phyloP scores from a whole-genome alignment of 2,329 filamentous ascomycete species.

The Pyricularia pennisetigena region DNA sequence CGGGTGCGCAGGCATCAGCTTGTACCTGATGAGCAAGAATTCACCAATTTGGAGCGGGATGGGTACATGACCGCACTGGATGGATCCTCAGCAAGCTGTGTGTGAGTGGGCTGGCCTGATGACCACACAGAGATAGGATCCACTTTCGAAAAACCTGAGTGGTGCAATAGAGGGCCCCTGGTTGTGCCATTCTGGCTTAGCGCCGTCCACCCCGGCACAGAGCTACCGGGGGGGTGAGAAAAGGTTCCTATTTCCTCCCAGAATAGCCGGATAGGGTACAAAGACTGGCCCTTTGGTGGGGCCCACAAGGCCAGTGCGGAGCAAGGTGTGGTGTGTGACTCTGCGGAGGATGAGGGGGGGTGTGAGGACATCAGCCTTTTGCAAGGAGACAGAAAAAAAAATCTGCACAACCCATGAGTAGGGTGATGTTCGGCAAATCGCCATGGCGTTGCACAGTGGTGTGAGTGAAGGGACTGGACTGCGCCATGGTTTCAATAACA shows the following conservation, averaged over 20 bases:
- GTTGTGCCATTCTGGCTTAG: not conserved
- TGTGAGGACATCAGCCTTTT: not conserved
- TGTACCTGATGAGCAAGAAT: slow-evolving; percentile 1
- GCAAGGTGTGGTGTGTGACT: not conserved
- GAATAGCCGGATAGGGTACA: not conserved
- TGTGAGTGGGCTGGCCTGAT: slow-evolving; percentile 1
- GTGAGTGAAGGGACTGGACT: not conserved
- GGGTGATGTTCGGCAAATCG: not conserved
- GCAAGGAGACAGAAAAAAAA: not conserved
- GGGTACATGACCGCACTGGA: slow-evolving; percentile 2
- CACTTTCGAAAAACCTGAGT: slow-evolving; percentile 2
- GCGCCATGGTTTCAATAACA: not conserved
- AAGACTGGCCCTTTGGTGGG: not conserved
- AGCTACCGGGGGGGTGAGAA: not conserved
- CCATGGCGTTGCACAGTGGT: not conserved
- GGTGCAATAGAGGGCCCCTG: not conserved
- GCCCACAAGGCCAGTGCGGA: not conserved
- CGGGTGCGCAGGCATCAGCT: not conserved
- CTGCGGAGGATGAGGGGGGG: not conserved
- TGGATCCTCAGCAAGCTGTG: not conserved
- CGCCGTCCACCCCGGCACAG: not conserved
- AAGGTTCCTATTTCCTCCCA: not conserved
- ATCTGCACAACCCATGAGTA: not conserved
- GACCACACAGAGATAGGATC: slow-evolving; percentile 3
- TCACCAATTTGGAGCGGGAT: not conserved